These are phyloP conservation scores for Bryoglossum gracile DNA, from an alignment of 495 filamentous ascomycete genomes.

Conservation along the genomic window DNA sequence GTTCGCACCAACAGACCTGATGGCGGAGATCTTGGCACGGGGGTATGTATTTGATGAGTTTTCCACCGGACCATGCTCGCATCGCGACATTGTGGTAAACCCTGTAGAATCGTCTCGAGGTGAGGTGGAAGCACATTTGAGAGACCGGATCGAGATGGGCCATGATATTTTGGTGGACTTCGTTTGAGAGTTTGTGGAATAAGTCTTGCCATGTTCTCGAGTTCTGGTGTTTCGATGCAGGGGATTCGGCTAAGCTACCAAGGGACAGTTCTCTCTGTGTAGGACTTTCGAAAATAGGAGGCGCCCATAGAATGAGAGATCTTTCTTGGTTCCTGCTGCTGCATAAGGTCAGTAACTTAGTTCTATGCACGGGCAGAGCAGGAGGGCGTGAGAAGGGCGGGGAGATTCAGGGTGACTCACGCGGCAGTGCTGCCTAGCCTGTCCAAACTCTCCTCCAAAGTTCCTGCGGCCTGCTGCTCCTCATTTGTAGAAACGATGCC, in stretches of 20 bases:
- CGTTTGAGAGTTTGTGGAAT: constrained; percentile 37
- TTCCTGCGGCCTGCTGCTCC: too few species aligned
- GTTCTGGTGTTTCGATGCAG: neutral
- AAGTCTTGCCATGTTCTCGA: neutral
- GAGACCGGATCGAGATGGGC: constrained; percentile 46
- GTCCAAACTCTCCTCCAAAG: too few species aligned
- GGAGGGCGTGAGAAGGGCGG: too few species aligned
- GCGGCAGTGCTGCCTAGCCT: neutral
- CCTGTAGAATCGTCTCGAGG: constrained; percentile 38
- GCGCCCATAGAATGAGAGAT: too few species aligned
- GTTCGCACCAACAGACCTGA: too few species aligned
- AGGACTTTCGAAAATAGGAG: too few species aligned
- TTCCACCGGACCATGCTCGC: too few species aligned
- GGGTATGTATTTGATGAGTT: too few species aligned
- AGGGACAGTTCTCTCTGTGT: too few species aligned
- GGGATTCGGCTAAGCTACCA: neutral
- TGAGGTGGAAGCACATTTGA: constrained; percentile 45
- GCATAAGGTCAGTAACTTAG: neutral
- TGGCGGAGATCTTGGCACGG: too few species aligned
- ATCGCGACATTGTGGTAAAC: too few species aligned
- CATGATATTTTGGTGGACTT: constrained; percentile 47
- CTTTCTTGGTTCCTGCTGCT: neutral
- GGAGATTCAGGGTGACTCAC: constrained; percentile 1
- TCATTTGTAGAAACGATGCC: too few species aligned
- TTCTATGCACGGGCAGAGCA: neutral